Evolutionary conservation across 768 basidiomycete species (phyloP).

Genomic region (Agrocybe praecox): DNA sequence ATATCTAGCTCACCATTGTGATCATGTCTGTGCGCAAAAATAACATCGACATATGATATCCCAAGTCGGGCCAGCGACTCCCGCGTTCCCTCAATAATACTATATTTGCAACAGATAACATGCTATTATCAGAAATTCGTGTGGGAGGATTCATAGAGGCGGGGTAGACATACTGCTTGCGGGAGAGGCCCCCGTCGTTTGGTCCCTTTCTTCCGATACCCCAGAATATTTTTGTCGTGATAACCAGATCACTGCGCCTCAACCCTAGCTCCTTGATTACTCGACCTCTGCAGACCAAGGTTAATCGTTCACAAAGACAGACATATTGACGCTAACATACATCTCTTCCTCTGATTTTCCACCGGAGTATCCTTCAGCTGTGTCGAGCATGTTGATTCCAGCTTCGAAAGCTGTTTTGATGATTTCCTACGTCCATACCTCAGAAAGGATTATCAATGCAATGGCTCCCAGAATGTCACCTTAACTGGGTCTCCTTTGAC

Average conservation of each 20-base stretch:
- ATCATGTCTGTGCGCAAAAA: conserved; percentile 74
- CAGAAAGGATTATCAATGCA: background rate
- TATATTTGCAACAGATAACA: conserved; percentile 19
- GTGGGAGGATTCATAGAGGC: background rate
- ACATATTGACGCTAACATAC: conserved; percentile 33
- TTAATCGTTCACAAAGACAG: background rate
- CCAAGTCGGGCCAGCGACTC: conserved; percentile 70
- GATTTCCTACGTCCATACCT: conserved; percentile 45
- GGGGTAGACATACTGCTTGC: conserved; percentile 53
- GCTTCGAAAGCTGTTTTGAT: conserved; percentile 77
- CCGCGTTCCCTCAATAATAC: conserved; percentile 76
- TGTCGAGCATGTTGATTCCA: conserved; percentile 79
- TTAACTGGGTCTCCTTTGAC: conserved; percentile 74
- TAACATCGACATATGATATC: conserved; percentile 75
- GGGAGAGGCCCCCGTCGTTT: conserved; percentile 56
- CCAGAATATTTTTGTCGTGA: conserved; percentile 84
- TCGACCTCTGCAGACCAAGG: conserved; percentile 50
- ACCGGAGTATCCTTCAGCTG: conserved; percentile 64
- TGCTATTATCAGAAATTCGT: background rate
- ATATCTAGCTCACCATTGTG: conserved; percentile 38
- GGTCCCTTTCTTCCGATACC: conserved; percentile 57
- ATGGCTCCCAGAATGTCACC: conserved; percentile 8
- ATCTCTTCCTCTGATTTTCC: conserved; percentile 81
- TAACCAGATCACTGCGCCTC: conserved; percentile 66
- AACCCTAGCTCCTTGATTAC: conserved; percentile 74